Evolutionary conservation across 192 early-diverging fungal genomes (phyloP).

Genomic region (Backusella morwellensis): DNA sequence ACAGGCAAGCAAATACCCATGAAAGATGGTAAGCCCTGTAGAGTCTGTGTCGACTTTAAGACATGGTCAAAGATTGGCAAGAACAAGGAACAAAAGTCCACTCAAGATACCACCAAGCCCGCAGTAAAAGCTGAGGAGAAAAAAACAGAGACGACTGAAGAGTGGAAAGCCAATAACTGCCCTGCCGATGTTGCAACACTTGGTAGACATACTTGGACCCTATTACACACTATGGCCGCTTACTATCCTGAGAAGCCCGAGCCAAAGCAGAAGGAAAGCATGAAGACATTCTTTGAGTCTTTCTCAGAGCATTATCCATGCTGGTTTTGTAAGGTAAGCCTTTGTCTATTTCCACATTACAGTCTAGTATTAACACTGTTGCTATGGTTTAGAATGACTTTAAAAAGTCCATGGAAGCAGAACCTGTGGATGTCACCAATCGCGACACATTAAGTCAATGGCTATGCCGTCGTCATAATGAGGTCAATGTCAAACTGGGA

Average conservation of each 20-base stretch:
- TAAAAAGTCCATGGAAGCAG: conserved; percentile 65
- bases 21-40: conserved; percentile 69
- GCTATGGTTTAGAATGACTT: conserved; percentile 56
- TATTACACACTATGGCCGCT: conserved; percentile 95
- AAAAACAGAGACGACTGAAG: neutral
- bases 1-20: conserved; percentile 42
- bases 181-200: conserved; percentile 82
- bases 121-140: conserved; percentile 13
- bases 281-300: conserved; percentile 67
- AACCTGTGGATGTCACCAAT: conserved; percentile 76
- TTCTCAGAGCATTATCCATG: conserved; percentile 94
- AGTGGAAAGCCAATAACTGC: conserved; percentile 51
- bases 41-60: conserved; percentile 76
- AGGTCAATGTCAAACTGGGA: conserved; percentile 86
- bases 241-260: conserved; percentile 89
- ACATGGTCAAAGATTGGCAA: conserved; percentile 62
- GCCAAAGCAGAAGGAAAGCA: conserved; percentile 62
- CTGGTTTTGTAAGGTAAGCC: conserved; percentile 66
- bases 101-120: neutral
- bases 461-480: conserved; percentile 95
- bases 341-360: too few species aligned
- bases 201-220: conserved; percentile 91
- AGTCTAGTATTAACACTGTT: neutral
- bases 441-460: conserved; percentile 72
- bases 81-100: conserved; percentile 30